phyloP scores from a whole-genome alignment of 2,329 filamentous ascomycete genomes.

The Pseudovirgaria hyperparasitica region DNA sequence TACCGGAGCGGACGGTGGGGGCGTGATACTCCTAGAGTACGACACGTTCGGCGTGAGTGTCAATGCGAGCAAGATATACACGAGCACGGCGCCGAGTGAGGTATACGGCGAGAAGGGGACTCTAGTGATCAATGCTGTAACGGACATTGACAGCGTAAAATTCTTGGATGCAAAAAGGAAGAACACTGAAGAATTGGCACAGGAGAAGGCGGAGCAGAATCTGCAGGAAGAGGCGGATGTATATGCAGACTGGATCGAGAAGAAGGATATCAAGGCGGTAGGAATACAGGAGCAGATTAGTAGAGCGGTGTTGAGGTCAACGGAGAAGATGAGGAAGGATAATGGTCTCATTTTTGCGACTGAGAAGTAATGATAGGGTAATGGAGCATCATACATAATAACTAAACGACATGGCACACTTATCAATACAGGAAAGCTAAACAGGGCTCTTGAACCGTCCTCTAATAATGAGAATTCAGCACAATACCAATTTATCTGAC shows the following conservation, averaged over 20 bases:
- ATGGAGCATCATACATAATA: too few species aligned
- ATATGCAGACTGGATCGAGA: slow-evolving; percentile 30
- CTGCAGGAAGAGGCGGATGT: slow-evolving; percentile 35
- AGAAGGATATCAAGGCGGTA: slow-evolving; percentile 24
- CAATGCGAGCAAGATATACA: slow-evolving; percentile 32
- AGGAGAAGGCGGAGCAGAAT: slow-evolving; percentile 28
- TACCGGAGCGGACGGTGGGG: slow-evolving; percentile 35
- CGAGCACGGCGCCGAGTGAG: slow-evolving; percentile 30
- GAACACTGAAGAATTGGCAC: slow-evolving; percentile 25
- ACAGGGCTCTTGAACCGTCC: too few species aligned
- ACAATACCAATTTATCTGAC: too few species aligned
- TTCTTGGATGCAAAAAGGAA: slow-evolving; percentile 32
- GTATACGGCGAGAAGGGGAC: slow-evolving; percentile 37
- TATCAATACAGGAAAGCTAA: too few species aligned
- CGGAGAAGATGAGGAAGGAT: slow-evolving; percentile 30
- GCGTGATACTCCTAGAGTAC: slow-evolving; percentile 31
- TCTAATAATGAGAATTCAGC: too few species aligned
- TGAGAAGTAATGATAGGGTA: slow-evolving; percentile 11
- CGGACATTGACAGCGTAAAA: slow-evolving; percentile 30
- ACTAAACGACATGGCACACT: too few species aligned
- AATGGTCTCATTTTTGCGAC: slow-evolving; percentile 31
- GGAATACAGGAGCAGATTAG: slow-evolving; percentile 28
- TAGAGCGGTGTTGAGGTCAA: slow-evolving; percentile 28
- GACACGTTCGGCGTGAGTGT: slow-evolving; percentile 30
- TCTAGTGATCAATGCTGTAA: slow-evolving; percentile 29